Evolutionary conservation across 2,329 filamentous ascomycete species (phyloP).

Genomic region (Colletotrichum destructivum): DNA sequence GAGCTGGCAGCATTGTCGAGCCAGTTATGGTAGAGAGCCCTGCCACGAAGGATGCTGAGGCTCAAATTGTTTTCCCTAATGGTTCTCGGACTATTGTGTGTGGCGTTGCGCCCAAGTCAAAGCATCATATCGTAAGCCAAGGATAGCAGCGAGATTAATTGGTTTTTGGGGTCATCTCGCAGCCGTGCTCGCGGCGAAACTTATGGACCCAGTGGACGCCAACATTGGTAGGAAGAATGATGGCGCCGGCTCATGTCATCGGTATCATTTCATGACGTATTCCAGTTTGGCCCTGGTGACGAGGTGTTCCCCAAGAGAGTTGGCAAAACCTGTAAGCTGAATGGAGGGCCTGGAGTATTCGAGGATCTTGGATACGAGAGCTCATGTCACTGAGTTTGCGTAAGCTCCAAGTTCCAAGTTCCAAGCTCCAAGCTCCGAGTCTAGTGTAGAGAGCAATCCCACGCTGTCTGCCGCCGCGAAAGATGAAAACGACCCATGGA

Average conservation of each 20-base stretch:
- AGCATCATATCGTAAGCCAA: not conserved
- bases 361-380: not conserved
- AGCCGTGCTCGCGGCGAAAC: not conserved
- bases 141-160: not conserved
- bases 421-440: not conserved
- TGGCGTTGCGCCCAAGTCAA: slow-evolving; percentile 10
- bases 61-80: slow-evolving; percentile 20
- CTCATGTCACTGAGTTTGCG: not conserved
- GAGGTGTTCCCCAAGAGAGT: not conserved
- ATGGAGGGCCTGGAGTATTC: not conserved
- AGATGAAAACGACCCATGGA: slow-evolving; percentile 6
- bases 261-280: not conserved
- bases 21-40: slow-evolving; percentile 20
- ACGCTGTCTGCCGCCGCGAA: not conserved
- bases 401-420: not conserved
- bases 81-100: slow-evolving; percentile 7
- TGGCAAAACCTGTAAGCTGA: not conserved
- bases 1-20: slow-evolving; percentile 19
- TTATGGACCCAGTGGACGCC: not conserved
- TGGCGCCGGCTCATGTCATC: not conserved
- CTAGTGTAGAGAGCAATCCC: too few species aligned
- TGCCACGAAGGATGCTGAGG: not conserved
- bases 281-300: not conserved
- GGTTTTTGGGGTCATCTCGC: not conserved
- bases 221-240: not conserved